Percentiles rank a stretch among this genome's conserved stretches.
These are phyloP conservation scores for Fomitopsis schrenkii DNA, from an alignment of 1,284 basidiomycete species.

Conservation along the genomic window DNA sequence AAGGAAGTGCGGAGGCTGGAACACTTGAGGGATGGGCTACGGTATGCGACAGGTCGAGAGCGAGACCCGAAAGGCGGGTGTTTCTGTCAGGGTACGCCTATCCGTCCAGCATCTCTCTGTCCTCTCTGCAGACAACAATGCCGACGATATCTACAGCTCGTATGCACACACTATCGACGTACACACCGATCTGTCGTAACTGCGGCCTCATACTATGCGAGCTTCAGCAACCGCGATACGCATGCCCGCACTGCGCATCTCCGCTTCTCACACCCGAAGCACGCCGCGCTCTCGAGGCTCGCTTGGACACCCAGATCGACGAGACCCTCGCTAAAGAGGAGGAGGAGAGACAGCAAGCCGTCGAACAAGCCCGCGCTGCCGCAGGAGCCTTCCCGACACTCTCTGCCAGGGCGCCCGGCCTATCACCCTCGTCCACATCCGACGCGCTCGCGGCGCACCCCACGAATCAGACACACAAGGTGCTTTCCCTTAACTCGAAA, in stretches of 20 bases:
- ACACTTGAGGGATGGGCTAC: conserved; percentile 23
- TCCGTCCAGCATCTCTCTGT: neutral
- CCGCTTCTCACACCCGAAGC: conserved; percentile 33
- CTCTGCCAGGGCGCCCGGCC: conserved; percentile 16
- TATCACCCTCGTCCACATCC: conserved; percentile 5
- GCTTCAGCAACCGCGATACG: conserved; percentile 48
- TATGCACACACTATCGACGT: conserved; percentile 49
- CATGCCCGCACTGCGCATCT: conserved; percentile 53
- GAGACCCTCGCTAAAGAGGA: conserved; percentile 45
- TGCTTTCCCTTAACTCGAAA: conserved; percentile 54
- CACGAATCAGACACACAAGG: conserved; percentile 45
- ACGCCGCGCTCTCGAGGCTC: conserved; percentile 34
- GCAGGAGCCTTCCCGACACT: conserved; percentile 64
- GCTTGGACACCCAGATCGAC: conserved; percentile 41
- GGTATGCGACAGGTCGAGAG: conserved; percentile 21
- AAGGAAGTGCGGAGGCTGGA: conserved; percentile 27
- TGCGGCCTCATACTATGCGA: conserved; percentile 64
- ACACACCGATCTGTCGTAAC: conserved; percentile 49
- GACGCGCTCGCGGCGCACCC: conserved; percentile 24
- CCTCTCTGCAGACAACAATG: neutral
- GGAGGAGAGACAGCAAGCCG: conserved; percentile 38
- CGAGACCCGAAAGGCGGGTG: conserved; percentile 59
- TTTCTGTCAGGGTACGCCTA: conserved; percentile 57
- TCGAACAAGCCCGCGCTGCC: conserved; percentile 43
- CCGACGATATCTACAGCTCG: conserved; percentile 38